Evolutionary conservation across 345 rosid genomes (phyloP), one percentile per base, ranked within the genome.

Genomic region (Populus euphratica): DNA sequence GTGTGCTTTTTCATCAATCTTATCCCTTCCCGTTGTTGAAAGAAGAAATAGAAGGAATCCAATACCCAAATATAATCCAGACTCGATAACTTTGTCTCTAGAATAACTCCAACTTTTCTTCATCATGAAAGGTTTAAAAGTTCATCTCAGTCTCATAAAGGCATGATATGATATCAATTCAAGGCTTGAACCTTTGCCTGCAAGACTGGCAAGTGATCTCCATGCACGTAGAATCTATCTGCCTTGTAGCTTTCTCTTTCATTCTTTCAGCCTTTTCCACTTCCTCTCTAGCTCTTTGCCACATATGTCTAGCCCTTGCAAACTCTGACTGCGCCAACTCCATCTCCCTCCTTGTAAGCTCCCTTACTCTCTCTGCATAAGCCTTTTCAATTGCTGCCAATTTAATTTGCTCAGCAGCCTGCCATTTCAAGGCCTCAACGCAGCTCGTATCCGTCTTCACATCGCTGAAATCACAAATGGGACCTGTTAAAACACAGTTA

Each of bases 161-260:
- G 61, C 61, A 21, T 54, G 61, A 21, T 21, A 21, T 21, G 68
- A 21, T 23, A 65, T 67, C 23, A 35, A 61, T 85, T 41, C 29
- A 86, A 74, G 91, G 90, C 86, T 93, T 91, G 86, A 96, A 93
- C 85, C 90, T 90, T 82, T 92, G 97, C 81, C 96, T 89, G 88
- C 99, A 96, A 77, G 97, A 93, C 20, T 93, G 99, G 78, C 99
- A 96, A 84, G 99, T 96, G 87, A 93, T 89, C 91, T 96, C 96
- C 89, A 90, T 85, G 90, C 94, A 90, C 78, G 89, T 74, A 68
- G 92, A 86, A 88, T 92, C 99, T 2, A 86, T 85, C 88, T 77
- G 87, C 65, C 81, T 81, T 56, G 93, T 88, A 27, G 97, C 93
- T 81, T 89, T 83, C 70, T 91, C 92, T 86, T 93, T 95, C 87